A percentile compares a stretch with the other conserved stretches of the same genome.
Evolutionary conservation across 1,284 basidiomycete species (phyloP).

Genomic region (Pterula multifida): DNA sequence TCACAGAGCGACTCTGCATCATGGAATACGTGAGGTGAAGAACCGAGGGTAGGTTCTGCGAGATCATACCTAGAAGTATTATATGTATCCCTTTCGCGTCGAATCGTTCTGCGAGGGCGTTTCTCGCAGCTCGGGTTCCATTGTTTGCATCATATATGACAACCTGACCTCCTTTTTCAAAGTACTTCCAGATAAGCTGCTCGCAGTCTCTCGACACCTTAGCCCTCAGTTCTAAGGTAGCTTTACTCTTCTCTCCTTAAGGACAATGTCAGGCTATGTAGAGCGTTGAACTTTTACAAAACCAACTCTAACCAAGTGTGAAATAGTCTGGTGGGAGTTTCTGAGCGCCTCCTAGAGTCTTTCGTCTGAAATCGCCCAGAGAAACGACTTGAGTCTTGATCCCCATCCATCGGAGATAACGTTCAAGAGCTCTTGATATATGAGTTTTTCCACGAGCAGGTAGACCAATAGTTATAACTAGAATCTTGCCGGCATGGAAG

Average conservation of each 20-base stretch:
- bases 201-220: slow-evolving; percentile 77
- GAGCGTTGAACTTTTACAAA: neutral
- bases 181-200: slow-evolving; percentile 82
- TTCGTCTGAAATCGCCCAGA: slow-evolving; percentile 88
- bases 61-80: slow-evolving; percentile 72
- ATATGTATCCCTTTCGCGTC: slow-evolving; percentile 80
- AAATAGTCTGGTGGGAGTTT: slow-evolving; percentile 91
- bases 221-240: slow-evolving; percentile 69
- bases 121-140: slow-evolving; percentile 59
- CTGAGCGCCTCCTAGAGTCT: slow-evolving; percentile 80
- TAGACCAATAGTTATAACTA: slow-evolving; percentile 85
- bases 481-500: slow-evolving; percentile 91
- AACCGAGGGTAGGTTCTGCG: neutral
- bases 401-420: slow-evolving; percentile 96
- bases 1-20: slow-evolving; percentile 81
- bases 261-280: too few species aligned
- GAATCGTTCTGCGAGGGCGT: slow-evolving; percentile 74
- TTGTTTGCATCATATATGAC: slow-evolving; percentile 99
- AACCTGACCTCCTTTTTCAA: slow-evolving; percentile 82
- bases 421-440: slow-evolving; percentile 88
- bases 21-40: slow-evolving; percentile 1
- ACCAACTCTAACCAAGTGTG: slow-evolving; percentile 46
- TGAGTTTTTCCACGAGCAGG: slow-evolving; percentile 96
- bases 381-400: slow-evolving; percentile 93
- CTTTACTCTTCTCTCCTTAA: slow-evolving; percentile 61